These are phyloP conservation scores for Pichia sp. DNA, from an alignment of 1,139 yeast genomes.

Conservation along the genomic window DNA sequence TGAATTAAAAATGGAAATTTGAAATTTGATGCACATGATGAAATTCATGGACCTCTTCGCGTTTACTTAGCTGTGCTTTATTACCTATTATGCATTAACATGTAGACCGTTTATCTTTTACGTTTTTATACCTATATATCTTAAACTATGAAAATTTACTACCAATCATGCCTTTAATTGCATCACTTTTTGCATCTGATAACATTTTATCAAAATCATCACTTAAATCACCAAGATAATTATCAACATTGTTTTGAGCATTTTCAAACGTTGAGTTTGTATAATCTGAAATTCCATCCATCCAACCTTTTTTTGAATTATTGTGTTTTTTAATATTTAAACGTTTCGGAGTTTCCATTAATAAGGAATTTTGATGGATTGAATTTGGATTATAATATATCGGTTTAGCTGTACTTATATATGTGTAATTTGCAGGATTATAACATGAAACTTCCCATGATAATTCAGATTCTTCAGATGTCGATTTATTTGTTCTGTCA, in stretches of 20 bases:
- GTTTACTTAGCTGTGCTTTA: not conserved
- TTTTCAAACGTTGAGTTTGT: slow-evolving; percentile 21
- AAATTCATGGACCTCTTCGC: not conserved
- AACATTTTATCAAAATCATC: slow-evolving; percentile 28
- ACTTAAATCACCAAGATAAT: slow-evolving; percentile 23
- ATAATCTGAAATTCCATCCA: slow-evolving; percentile 16
- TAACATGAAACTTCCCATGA: slow-evolving; percentile 51
- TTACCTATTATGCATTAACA: too few species aligned
- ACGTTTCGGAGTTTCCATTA: slow-evolving; percentile 17
- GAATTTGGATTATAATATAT: slow-evolving; percentile 28
- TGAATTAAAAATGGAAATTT: too few species aligned
- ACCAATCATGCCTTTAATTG: slow-evolving; percentile 24
- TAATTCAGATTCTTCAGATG: slow-evolving; percentile 41
- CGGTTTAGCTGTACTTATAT: slow-evolving; percentile 25
- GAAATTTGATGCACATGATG: not conserved
- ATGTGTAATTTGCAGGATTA: slow-evolving; percentile 31
- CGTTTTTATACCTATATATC: too few species aligned
- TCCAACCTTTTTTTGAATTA: slow-evolving; percentile 12
- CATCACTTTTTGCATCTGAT: slow-evolving; percentile 24
- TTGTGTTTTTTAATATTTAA: not conserved
- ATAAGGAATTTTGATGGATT: slow-evolving; percentile 24
- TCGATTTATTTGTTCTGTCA: slow-evolving; percentile 40
- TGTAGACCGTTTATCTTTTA: too few species aligned
- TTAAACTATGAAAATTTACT: slow-evolving; percentile 33
- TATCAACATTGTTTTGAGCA: slow-evolving; percentile 21